Percentiles rank a stretch among this genome's conserved stretches.
Evolutionary conservation across 345 rosid species (phyloP).

Genomic region (Eucalyptus guilfoylei): DNA sequence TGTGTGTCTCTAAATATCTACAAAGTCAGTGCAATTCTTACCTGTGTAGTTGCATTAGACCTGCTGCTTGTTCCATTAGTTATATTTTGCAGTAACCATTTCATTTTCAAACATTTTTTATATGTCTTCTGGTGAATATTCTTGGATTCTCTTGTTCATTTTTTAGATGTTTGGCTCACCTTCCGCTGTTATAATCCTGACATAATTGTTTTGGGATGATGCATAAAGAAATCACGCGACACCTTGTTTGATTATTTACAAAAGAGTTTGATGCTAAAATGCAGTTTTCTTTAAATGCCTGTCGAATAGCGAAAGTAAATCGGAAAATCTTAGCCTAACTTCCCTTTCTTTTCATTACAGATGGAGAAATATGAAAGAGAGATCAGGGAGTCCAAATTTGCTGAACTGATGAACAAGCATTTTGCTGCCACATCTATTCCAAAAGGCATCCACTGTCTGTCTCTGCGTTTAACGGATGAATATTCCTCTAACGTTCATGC

Average conservation of each 20-base stretch:
- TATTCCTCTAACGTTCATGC: constrained; percentile 97
- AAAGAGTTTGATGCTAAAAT: neutral
- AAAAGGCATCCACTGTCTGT: constrained; percentile 95
- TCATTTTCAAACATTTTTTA: neutral
- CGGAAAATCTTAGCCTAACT: neutral
- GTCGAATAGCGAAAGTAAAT: neutral
- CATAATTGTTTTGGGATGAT: neutral
- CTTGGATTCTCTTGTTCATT: neutral
- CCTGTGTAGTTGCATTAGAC: neutral
- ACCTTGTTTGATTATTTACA: neutral
- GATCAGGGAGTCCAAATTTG: constrained; percentile 74
- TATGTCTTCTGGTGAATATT: neutral
- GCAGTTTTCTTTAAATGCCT: neutral
- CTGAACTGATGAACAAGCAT: constrained; percentile 96
- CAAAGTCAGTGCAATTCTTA: neutral
- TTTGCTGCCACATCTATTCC: constrained; percentile 98
- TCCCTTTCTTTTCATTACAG: constrained; percentile 18
- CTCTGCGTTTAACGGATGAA: constrained; percentile 89
- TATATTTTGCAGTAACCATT: neutral
- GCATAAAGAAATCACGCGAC: neutral
- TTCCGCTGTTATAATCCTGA: neutral
- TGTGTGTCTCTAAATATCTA: neutral
- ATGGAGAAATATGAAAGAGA: constrained; percentile 86
- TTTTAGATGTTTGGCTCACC: neutral
- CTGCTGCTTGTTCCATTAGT: neutral